Evolutionary conservation across 73 alveolate species (phyloP).

Genomic region (Paramecium tetraurelia): DNA sequence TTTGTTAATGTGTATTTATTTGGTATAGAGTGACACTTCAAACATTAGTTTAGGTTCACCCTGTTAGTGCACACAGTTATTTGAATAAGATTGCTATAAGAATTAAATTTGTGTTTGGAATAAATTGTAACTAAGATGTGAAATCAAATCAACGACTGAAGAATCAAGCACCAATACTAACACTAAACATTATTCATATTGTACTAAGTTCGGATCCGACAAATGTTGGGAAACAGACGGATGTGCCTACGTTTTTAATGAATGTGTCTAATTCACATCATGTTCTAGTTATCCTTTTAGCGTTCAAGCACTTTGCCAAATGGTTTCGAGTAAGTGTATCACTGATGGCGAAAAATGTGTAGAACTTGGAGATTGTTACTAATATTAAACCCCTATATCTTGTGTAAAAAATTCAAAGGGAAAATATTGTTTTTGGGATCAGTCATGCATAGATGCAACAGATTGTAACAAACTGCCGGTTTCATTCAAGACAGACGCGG

Average conservation of each 20-base stretch:
- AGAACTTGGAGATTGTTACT: background rate
- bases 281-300: conserved; percentile 4
- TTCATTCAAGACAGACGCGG: background rate
- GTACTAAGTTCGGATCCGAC: background rate
- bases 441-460: background rate
- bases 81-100: background rate
- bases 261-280: conserved; percentile 7
- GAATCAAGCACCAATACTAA: background rate
- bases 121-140: background rate
- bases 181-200: background rate
- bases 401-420: background rate
- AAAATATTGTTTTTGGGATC: conserved; percentile 12
- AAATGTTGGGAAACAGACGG: background rate
- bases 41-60: background rate
- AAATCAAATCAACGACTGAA: background rate
- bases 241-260: background rate
- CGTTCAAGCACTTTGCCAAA: background rate
- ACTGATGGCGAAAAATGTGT: conserved; percentile 13
- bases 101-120: background rate
- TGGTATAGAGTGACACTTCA: background rate
- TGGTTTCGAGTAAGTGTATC: background rate
- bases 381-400: background rate
- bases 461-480: background rate
- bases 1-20: background rate
- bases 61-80: background rate